Base-by-base conservation (phyloP, 352 stramenopile species). In the Phytopythium vexans region DNA sequence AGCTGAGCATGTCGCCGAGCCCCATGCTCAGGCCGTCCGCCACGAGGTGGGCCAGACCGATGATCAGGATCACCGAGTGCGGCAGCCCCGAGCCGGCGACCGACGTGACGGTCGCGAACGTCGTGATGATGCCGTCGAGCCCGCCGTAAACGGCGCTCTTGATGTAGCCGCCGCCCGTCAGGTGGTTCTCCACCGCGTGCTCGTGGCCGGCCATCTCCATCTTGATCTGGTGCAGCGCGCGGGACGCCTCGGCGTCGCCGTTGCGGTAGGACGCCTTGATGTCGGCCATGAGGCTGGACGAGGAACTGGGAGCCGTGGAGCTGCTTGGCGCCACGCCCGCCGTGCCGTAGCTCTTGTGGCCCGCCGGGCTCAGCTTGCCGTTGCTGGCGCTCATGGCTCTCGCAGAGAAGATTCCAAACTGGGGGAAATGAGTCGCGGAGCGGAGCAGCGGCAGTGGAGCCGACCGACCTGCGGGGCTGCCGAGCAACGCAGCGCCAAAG, bases 51-150 rank as follows among this genome's bases (percentile, higher is more conserved):
- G 84, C 92, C 37, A 98, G 81, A 9, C 93, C 95, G 34, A 98
- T 86, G 70, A 98, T 96, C n/a, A 98, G 72, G 52, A 98, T 96
- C 9, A 98, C 92, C 14, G 77, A 77, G 43, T 95, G 72, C 27
- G 82, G 76, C 43, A 98, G 74, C 0, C 77, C 79, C 36, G 89
- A 96, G 56, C 94, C 95, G 1, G 94, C 94, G 16, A 96, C 89
- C 15, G 89, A 96, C 52, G 92, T 95, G 11, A 98, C 92, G 39
- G 97, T 98, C 12, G 94, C 94, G 71, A 98, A 98, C 1, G 90
- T 97, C 21, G 94, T 98, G 57, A 98, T 92, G 66, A 98, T 98
- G 35, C 94, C 95, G 62, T 98, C 95, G n/a, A 98, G 77, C 12
- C 93, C 95, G 52, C 94, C 94, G 73, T 98, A 98, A 41, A 98